Evolutionary conservation across 2,329 filamentous ascomycete genomes (phyloP).

Genomic region (Pochonia chlamydosporia): DNA sequence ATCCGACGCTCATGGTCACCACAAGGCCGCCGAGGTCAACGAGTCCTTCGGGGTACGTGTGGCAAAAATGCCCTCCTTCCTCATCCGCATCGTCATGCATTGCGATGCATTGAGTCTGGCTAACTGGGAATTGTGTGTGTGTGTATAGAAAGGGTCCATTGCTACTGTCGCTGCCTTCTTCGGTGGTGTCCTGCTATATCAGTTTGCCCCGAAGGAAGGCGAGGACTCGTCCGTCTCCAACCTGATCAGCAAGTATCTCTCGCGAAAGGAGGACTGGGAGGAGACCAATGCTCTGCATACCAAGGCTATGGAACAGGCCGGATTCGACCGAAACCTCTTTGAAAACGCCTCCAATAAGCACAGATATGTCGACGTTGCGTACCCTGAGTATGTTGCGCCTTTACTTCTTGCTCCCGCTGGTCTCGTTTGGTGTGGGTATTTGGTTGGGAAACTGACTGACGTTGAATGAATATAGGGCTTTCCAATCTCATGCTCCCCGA

Average conservation of each 20-base stretch:
- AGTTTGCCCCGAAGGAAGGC: slow-evolving; percentile 44
- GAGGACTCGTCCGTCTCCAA: slow-evolving; percentile 40
- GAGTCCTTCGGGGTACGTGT: slow-evolving; percentile 53
- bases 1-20: slow-evolving; percentile 45
- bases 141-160: slow-evolving; percentile 42
- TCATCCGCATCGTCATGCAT: neutral
- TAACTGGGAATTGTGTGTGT: neutral
- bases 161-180: slow-evolving; percentile 39
- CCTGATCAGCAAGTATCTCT: slow-evolving; percentile 41
- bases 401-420: neutral
- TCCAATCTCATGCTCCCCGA: slow-evolving; percentile 43
- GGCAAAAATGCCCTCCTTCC: neutral
- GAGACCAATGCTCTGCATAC: slow-evolving; percentile 48
- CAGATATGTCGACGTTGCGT: slow-evolving; percentile 45
- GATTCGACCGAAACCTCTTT: slow-evolving; percentile 51
- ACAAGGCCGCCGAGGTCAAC: slow-evolving; percentile 41
- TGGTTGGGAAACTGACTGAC: neutral
- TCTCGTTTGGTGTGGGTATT: neutral
- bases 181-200: slow-evolving; percentile 38
- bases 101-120: neutral
- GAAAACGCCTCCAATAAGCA: slow-evolving; percentile 36
- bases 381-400: slow-evolving; percentile 48
- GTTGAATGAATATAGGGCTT: slow-evolving; percentile 29
- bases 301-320: slow-evolving; percentile 48
- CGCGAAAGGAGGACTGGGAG: slow-evolving; percentile 44